Base-by-base conservation (phyloP, 1,284 basidiomycete genomes). In the Cryptococcus neoformans region DNA sequence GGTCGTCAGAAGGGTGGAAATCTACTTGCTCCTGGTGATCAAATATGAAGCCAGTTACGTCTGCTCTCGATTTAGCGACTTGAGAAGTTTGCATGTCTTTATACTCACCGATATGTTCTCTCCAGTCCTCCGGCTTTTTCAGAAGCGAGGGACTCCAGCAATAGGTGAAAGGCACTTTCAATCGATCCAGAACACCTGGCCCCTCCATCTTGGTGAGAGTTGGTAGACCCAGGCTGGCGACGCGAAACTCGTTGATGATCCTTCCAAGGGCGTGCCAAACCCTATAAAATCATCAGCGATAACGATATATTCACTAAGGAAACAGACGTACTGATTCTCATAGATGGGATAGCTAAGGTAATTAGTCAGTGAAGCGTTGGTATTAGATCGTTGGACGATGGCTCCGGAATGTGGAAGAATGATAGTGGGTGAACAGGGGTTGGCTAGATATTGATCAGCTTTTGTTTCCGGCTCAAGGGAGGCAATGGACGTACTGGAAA, bases 111-210 rank as follows among this genome's bases (percentile, higher is more conserved):
- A 83, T 84, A 63, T 84, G 76, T 54, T 81, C 83, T 59, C 80
- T 82, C 82, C 85, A 86, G 66, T 86, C 86, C 6, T 79, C 67
- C 0, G 86, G 87, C 62, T 85, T 85, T 0, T 83, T 83, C 0
- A 87, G 83, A 17, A 88, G 67, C 1, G 81, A 79, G 5, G 84
- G 81, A 56, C 83, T 84, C 80, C 87, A 86, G 62, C 85, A 86
- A 66, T 87, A 88, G 14, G 86, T 85, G 81, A 83, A 86, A 6
- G 87, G 87, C 6, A 87, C 75, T 60, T 84, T 84, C 46, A 86
- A 73, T 34, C 82, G 78, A 59, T 86, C 84, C 3, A 83, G 65
- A 21, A 85, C 71, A 35, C 82, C 80, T 4, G 84, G 81, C 0
- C 84, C 85, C 2, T 81, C 78, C 3, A 79, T 73, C 11, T 81